phyloP scores from a whole-genome alignment of 192 early-diverging fungal genomes.

The Cetraspora pellucida region DNA sequence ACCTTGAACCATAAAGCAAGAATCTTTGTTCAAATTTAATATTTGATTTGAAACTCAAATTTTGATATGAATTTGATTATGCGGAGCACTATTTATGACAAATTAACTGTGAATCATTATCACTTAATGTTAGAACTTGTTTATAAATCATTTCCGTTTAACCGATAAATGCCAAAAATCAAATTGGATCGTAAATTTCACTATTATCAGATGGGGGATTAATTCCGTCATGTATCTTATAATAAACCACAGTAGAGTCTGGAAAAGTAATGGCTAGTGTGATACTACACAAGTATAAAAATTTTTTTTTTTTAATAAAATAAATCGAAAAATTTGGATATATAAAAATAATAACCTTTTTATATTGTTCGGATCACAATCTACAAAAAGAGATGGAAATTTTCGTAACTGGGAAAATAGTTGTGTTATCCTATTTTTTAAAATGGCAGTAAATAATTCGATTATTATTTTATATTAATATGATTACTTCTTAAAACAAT shows the following conservation, averaged over 20 bases:
- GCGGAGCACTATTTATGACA: too few species aligned
- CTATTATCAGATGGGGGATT: conserved; percentile 3
- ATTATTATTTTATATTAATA: background rate
- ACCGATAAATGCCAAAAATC: too few species aligned
- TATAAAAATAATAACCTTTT: background rate
- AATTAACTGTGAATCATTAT: too few species aligned
- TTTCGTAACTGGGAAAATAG: background rate
- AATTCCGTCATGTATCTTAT: conserved; percentile 33
- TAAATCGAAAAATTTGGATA: background rate
- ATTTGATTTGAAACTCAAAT: too few species aligned
- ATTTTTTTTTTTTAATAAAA: conserved; percentile 1
- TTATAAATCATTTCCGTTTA: too few species aligned
- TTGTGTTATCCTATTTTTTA: background rate
- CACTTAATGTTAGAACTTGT: too few species aligned
- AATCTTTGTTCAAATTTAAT: too few species aligned
- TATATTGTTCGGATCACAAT: background rate
- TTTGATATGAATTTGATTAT: too few species aligned
- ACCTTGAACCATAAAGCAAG: too few species aligned
- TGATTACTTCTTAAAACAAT: background rate
- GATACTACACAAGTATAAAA: conserved; percentile 6
- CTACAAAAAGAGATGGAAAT: background rate
- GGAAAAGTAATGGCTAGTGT: conserved; percentile 30
- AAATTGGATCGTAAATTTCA: too few species aligned
- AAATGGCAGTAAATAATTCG: background rate
- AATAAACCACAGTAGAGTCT: conserved; percentile 33